A percentile compares a stretch with the other conserved stretches of the same genome.
Evolutionary conservation across 352 stramenopile species (phyloP).

Genomic region (Pythium myriotylum): DNA sequence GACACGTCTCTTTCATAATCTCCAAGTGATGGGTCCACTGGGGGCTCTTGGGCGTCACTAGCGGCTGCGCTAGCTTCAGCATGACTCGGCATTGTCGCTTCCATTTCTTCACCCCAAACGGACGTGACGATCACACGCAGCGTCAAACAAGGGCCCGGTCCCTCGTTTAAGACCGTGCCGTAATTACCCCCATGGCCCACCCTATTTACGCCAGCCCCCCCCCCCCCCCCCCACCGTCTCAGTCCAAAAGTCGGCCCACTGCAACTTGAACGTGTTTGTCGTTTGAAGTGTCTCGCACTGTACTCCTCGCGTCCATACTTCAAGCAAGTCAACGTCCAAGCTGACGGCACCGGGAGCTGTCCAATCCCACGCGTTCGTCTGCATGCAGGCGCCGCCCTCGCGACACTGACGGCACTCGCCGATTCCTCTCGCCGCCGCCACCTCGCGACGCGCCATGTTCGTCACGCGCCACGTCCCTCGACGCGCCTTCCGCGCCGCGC

Average conservation of each 20-base stretch:
- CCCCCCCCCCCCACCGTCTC: no score
- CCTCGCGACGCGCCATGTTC: conserved; percentile 32
- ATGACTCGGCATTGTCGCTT: conserved; percentile 13
- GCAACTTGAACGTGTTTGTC: conserved; percentile 23
- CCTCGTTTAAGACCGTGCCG: not conserved
- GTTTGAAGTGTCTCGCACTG: conserved; percentile 22
- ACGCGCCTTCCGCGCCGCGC: conserved; percentile 26
- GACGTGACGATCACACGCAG: no score
- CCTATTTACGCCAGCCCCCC: conserved; percentile 1
- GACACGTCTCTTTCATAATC: not conserved
- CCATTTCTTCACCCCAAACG: conserved; percentile 2
- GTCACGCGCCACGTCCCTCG: conserved; percentile 26
- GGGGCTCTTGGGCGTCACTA: not conserved
- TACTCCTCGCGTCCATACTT: conserved; percentile 25
- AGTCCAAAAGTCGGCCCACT: not conserved
- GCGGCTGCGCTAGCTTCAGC: not conserved
- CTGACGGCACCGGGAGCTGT: conserved; percentile 6
- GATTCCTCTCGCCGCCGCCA: conserved; percentile 9
- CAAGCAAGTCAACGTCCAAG: conserved; percentile 30
- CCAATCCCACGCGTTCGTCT: conserved; percentile 28
- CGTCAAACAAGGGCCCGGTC: conserved; percentile 5
- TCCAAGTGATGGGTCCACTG: not conserved
- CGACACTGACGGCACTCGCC: conserved; percentile 15
- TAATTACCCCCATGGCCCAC: conserved; percentile 10
- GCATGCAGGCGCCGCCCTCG: conserved; percentile 1